Evolutionary conservation across 225 moss, liverwort and hornwort species (phyloP).

Genomic region (Pseudisothecium myosuroides): DNA sequence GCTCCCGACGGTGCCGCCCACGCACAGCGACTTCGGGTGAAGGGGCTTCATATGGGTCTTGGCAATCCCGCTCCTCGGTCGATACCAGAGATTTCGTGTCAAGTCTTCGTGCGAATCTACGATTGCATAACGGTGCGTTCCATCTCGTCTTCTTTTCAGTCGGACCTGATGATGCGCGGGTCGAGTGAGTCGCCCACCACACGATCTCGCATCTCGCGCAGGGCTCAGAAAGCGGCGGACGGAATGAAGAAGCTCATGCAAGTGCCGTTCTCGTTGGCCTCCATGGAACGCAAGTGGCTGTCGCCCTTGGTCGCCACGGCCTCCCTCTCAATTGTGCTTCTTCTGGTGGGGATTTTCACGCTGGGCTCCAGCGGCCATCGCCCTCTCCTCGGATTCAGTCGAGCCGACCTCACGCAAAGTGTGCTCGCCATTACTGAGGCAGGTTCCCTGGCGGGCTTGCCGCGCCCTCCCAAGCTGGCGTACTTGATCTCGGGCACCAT

Average conservation of each 20-base stretch:
- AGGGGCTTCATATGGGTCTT: neutral
- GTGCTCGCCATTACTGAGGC: neutral
- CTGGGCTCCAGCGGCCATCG: conserved; percentile 43
- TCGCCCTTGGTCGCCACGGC: conserved; percentile 60
- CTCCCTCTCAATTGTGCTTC: conserved; percentile 55
- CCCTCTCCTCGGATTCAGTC: neutral
- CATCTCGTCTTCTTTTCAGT: neutral
- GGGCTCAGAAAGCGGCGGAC: conserved; percentile 19
- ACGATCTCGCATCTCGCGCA: conserved; percentile 20
- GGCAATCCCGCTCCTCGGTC: neutral
- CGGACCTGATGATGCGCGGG: conserved; percentile 8
- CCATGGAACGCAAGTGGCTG: conserved; percentile 90
- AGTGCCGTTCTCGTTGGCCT: conserved; percentile 37
- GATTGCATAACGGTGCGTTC: neutral
- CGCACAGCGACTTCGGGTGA: conserved; percentile 19
- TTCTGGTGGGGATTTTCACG: conserved; percentile 60
- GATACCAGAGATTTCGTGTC: neutral
- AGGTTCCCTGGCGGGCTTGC: conserved; percentile 22
- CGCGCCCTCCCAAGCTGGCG: conserved; percentile 72
- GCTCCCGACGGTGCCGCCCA: neutral
- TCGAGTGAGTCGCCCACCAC: conserved; percentile 23
- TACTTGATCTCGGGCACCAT: conserved; percentile 84
- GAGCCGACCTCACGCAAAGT: neutral
- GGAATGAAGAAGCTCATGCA: conserved; percentile 80
- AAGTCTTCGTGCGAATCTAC: neutral